Percentiles rank a stretch among this genome's conserved stretches.
phyloP scores from a whole-genome alignment of 1,284 basidiomycete genomes.

The Pulchroboletus neoregius region DNA sequence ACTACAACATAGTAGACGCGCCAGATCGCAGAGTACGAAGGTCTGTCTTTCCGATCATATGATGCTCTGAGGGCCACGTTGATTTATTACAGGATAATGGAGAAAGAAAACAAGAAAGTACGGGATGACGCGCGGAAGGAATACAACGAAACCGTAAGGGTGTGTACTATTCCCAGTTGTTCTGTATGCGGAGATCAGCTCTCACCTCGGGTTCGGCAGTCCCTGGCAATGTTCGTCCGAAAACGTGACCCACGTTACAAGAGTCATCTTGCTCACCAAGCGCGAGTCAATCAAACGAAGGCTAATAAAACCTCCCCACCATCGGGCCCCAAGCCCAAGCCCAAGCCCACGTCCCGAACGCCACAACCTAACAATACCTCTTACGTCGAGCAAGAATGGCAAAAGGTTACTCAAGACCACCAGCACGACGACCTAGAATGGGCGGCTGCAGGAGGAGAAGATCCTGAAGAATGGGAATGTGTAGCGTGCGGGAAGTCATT shows the following conservation, averaged over 20 bases:
- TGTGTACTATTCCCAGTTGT: constrained; percentile 35
- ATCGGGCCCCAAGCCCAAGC: background rate
- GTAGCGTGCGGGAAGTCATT: constrained; percentile 94
- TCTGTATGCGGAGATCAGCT: background rate
- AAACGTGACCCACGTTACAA: constrained; percentile 95
- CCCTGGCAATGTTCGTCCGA: constrained; percentile 81
- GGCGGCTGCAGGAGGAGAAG: constrained; percentile 65
- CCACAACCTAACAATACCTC: constrained; percentile 24
- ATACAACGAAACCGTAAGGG: constrained; percentile 90
- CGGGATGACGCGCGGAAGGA: constrained; percentile 86
- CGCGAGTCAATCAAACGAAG: constrained; percentile 32
- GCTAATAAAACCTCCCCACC: constrained; percentile 33
- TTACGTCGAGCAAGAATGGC: constrained; percentile 85
- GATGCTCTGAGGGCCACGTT: background rate
- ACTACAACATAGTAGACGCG: constrained; percentile 81
- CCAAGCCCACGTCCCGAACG: constrained; percentile 22
- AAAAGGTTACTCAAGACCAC: constrained; percentile 48
- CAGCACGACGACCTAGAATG: constrained; percentile 63
- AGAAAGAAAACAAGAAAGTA: constrained; percentile 93
- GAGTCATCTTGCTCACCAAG: constrained; percentile 56
- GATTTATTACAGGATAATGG: constrained; percentile 66
- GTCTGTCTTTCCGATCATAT: constrained; percentile 33
- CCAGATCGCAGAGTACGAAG: constrained; percentile 84
- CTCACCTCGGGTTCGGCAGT: constrained; percentile 40
- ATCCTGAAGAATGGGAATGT: constrained; percentile 86